phyloP scores from a whole-genome alignment of 1,284 basidiomycete species.

The Athelia psychrophila region DNA sequence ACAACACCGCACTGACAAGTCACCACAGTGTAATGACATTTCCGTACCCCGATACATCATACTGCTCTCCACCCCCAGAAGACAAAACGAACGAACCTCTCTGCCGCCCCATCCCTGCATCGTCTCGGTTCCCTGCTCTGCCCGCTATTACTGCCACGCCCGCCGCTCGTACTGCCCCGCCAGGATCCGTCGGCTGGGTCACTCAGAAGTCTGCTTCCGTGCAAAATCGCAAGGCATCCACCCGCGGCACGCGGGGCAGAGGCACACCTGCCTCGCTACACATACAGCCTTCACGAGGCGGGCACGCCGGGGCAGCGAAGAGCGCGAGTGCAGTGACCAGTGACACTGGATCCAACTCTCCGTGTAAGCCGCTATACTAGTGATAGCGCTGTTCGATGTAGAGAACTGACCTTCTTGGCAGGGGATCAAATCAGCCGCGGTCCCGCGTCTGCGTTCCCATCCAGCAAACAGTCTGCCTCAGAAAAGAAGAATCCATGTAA shows the following conservation, averaged over 20 bases:
- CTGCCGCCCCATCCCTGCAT: slow-evolving; percentile 55
- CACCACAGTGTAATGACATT: slow-evolving; percentile 30
- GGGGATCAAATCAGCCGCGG: no score
- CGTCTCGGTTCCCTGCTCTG: slow-evolving; percentile 28
- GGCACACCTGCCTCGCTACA: not conserved
- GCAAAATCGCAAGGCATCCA: not conserved
- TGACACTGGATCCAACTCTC: no score
- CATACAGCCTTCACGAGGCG: not conserved
- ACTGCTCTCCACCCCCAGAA: slow-evolving; percentile 52
- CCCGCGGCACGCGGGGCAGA: not conserved
- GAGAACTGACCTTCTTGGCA: no score
- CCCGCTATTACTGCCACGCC: slow-evolving; percentile 3
- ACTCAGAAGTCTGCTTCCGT: not conserved
- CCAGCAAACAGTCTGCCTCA: no score
- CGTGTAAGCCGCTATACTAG: no score
- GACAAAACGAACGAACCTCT: slow-evolving; percentile 51
- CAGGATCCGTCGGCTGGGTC: not conserved
- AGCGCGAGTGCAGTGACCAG: not conserved
- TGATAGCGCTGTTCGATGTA: no score
- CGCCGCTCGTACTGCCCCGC: not conserved
- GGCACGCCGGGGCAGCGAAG: no score
- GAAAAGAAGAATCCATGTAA: no score
- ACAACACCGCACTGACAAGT: slow-evolving; percentile 1
- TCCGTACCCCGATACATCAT: slow-evolving; percentile 55
- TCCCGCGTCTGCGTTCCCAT: no score